These are phyloP conservation scores for Zelopaecilomyces penicillatus DNA, from an alignment of 2,329 filamentous ascomycete species.

Conservation along the genomic window DNA sequence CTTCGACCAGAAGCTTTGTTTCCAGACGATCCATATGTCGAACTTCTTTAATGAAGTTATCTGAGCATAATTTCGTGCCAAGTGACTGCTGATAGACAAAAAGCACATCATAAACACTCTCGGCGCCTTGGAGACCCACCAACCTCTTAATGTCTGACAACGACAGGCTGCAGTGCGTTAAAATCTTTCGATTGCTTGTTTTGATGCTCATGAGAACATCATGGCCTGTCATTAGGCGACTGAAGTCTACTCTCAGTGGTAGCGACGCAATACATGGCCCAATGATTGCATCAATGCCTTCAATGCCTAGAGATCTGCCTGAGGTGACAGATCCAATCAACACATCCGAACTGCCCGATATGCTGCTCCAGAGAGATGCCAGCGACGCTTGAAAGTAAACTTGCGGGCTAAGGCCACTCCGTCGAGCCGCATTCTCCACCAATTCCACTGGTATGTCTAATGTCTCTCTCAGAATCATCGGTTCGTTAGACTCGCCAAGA, in stretches of 20 bases:
- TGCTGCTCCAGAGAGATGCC: constrained; percentile 54
- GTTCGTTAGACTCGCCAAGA: constrained; percentile 16
- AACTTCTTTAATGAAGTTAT: constrained; percentile 40
- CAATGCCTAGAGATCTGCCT: constrained; percentile 65
- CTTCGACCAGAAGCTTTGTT: constrained; percentile 66
- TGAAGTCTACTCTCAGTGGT: constrained; percentile 59
- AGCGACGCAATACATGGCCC: constrained; percentile 74
- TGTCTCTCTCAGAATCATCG: constrained; percentile 7
- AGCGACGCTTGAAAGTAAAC: constrained; percentile 69
- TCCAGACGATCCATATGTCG: constrained; percentile 65
- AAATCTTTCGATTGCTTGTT: constrained; percentile 52
- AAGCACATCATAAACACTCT: constrained; percentile 64
- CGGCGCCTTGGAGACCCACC: constrained; percentile 44
- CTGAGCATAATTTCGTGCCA: constrained; percentile 22
- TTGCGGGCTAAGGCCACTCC: constrained; percentile 51
- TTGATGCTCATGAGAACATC: constrained; percentile 61
- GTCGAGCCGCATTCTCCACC: constrained; percentile 26
- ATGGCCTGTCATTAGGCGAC: constrained; percentile 38
- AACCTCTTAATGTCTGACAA: constrained; percentile 61
- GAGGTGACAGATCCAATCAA: constrained; percentile 74
- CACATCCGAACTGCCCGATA: constrained; percentile 58
- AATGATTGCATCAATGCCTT: constrained; percentile 61
- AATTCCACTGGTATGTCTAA: constrained; percentile 12
- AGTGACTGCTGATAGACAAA: constrained; percentile 80
- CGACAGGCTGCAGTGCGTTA: constrained; percentile 56